Conservation (phyloP, 179 eudicot genomes). For the Actinidia arguta region DNA sequence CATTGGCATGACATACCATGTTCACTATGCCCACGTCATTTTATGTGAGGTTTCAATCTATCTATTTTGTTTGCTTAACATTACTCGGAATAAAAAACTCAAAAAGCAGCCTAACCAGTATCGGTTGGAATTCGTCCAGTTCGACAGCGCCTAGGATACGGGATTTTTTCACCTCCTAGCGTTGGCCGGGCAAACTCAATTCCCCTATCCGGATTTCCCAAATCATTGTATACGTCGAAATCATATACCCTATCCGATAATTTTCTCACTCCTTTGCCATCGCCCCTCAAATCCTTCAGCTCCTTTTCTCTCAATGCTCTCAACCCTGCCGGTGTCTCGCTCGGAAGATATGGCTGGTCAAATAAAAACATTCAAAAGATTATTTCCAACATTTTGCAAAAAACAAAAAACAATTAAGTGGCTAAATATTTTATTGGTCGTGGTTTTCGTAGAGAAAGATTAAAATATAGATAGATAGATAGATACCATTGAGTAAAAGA, state of each 20-base stretch:
- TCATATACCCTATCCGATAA: conserved; percentile 76
- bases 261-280: conserved; percentile 77
- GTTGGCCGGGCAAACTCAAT: conserved; percentile 62
- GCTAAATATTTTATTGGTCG: background rate
- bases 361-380: background rate
- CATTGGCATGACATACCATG: too few species aligned
- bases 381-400: too few species aligned
- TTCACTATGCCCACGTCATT: too few species aligned
- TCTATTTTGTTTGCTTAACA: too few species aligned
- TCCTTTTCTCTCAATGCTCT: conserved; percentile 80
- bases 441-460: too few species aligned
- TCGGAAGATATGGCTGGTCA: conserved; percentile 85
- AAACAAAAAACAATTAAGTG: background rate
- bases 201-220: conserved; percentile 88
- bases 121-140: conserved; percentile 80
- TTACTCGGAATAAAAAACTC: too few species aligned
- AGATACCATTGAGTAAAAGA: too few species aligned
- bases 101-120: conserved; percentile 63
- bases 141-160: conserved; percentile 94
- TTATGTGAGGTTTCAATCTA: too few species aligned
- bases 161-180: conserved; percentile 76
- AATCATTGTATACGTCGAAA: conserved; percentile 84
- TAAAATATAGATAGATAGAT: too few species aligned
- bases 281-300: conserved; percentile 78
- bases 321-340: conserved; percentile 86